A percentile compares a stretch with the other conserved stretches of the same genome.
These are phyloP conservation scores for Aspergillus brunneoviolaceus DNA, from an alignment of 2,329 filamentous ascomycete genomes.

Conservation along the genomic window DNA sequence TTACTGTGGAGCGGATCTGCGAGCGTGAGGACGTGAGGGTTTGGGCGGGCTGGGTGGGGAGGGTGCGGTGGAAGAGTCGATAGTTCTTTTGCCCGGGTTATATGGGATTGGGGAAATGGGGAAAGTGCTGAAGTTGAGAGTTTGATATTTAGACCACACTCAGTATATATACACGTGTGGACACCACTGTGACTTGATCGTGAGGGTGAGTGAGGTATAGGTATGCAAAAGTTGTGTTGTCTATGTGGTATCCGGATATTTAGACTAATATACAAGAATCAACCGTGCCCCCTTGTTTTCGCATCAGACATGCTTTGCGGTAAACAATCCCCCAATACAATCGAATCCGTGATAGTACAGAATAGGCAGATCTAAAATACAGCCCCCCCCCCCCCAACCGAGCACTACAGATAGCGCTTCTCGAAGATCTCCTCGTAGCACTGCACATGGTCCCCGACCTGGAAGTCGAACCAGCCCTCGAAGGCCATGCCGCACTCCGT, in stretches of 20 bases:
- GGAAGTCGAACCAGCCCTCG: conserved; percentile 73
- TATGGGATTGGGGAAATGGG: too few species aligned
- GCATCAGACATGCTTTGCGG: background rate
- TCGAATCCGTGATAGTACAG: background rate
- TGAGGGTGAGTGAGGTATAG: too few species aligned
- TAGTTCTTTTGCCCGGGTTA: conserved; percentile 25
- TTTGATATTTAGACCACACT: too few species aligned
- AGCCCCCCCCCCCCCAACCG: background rate
- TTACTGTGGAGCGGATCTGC: conserved; percentile 69
- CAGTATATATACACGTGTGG: too few species aligned
- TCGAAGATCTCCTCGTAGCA: conserved; percentile 77
- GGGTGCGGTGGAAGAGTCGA: conserved; percentile 69
- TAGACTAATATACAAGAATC: too few species aligned
- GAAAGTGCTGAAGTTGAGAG: background rate
- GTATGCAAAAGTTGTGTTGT: too few species aligned
- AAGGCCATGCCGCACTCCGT: conserved; percentile 92
- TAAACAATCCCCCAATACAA: too few species aligned
- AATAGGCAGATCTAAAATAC: background rate
- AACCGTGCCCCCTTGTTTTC: too few species aligned
- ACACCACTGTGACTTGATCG: too few species aligned
- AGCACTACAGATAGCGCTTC: conserved; percentile 55
- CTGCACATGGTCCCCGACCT: conserved; percentile 82
- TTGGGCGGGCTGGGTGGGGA: conserved; percentile 72
- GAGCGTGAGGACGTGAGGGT: conserved; percentile 68
- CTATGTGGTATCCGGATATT: too few species aligned